Evolutionary conservation across 495 filamentous ascomycete species (phyloP), one percentile per base, ranked within the genome.

Genomic region (Pyronema omphalodes): DNA sequence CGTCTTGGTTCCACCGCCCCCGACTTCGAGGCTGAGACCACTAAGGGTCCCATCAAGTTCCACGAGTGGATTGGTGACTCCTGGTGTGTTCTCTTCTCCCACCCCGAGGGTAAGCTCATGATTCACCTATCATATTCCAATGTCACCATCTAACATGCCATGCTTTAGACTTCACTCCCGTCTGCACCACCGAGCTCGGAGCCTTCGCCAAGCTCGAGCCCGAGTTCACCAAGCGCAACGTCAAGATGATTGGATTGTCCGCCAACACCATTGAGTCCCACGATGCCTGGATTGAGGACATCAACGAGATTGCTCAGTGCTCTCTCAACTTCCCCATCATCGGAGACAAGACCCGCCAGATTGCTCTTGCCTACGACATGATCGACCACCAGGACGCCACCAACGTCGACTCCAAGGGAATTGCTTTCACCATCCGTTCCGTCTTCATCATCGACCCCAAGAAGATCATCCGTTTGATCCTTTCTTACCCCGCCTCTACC

Each of bases 361-460:
- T 98, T 44, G 86, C 91, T 61, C 85, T 81, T 67, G 70, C 77
- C 55, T 98, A 94, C 68, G 91, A 98, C 74, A 98, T 96, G 91
- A 75, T 98, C 59, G 91, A 98, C 64, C 74, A 84, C 68, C 79
- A 85, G 61, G 81, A 86, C 63, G 73, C 74, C 55, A 83, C 81
- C 64, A 96, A 95, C 73, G 88, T 94, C 52, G 87, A 93, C 69
- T 72, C 78, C 65, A 96, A 96, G 80, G 91, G 87, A 58, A 87
- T 94, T 63, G 88, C 91, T 54, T 94, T 96, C 73, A 96, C 91
- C 67, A 95, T 98, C 75, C 88, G 91, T 66, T 93, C 86, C 59
- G 93, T 96, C 70, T 98, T 96, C 77, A 75, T 96, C 74, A 93
- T 98, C 69, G 91, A 96, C 75, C 93, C 91, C 53, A 93, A 82